Conservation (phyloP, 441 rosid species). For the Omphalea diandra region DNA sequence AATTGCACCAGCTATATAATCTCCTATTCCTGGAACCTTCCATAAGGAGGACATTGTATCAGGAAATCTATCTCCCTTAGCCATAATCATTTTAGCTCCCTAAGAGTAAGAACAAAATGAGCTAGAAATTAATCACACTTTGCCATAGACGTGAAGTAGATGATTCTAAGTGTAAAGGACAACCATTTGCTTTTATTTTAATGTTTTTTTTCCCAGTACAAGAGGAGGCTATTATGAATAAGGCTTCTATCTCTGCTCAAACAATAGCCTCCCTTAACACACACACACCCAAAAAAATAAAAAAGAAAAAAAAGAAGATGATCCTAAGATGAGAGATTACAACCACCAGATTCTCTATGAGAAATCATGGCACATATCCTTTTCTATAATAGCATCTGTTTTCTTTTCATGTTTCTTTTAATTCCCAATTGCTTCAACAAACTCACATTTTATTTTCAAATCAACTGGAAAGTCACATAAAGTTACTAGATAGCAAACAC, state of each 20-base stretch:
- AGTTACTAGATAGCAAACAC: conserved; percentile 2
- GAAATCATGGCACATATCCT: neutral
- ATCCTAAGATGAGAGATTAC: neutral
- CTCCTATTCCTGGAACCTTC: conserved; percentile 91
- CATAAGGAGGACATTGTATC: conserved; percentile 47
- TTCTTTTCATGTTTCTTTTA: no score
- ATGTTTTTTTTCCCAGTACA: neutral
- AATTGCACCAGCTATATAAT: conserved; percentile 93
- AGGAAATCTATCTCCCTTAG: conserved; percentile 61
- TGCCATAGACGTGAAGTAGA: neutral
- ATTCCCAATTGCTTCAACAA: neutral
- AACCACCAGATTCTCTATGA: neutral
- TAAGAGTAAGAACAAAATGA: conserved; percentile 23
- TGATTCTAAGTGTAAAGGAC: conserved; percentile 2
- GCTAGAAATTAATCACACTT: conserved; percentile 9
- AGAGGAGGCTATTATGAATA: neutral
- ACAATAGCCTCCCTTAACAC: no score
- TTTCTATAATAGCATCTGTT: conserved; percentile 3
- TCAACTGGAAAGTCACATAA: neutral
- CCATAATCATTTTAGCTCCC: conserved; percentile 91
- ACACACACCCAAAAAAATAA: no score
- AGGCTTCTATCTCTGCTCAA: neutral
- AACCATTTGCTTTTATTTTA: neutral
- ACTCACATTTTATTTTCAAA: neutral
- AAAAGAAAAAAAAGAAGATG: neutral